Evolutionary conservation across 495 filamentous ascomycete genomes (phyloP).

Genomic region (Oidiodendron maius): DNA sequence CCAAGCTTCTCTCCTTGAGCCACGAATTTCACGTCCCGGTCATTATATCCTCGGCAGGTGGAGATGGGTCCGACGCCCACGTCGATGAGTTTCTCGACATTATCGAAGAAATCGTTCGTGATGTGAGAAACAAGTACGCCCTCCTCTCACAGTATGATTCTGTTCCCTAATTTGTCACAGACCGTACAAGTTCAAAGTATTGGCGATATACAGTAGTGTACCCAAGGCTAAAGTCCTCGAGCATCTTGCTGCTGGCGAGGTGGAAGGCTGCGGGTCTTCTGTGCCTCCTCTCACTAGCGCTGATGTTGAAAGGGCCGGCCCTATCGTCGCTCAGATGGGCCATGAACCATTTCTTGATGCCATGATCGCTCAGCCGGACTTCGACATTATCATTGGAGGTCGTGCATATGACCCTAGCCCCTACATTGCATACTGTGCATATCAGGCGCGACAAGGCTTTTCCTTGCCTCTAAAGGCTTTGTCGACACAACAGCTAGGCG

Average conservation of each 20-base stretch:
- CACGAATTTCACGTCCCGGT: constrained; percentile 26
- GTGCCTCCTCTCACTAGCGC: constrained; percentile 31
- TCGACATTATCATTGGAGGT: constrained; percentile 39
- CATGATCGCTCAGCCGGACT: constrained; percentile 33
- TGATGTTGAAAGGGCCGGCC: constrained; percentile 28
- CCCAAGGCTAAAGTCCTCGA: neutral
- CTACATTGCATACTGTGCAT: constrained; percentile 36
- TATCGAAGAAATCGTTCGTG: constrained; percentile 5
- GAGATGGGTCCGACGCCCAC: constrained; percentile 39
- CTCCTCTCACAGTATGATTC: neutral
- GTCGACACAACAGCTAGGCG: neutral
- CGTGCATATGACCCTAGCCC: constrained; percentile 43
- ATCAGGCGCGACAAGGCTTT: neutral
- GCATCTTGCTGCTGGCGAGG: neutral
- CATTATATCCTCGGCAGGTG: constrained; percentile 41
- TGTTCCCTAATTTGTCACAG: neutral
- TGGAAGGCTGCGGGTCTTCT: constrained; percentile 2
- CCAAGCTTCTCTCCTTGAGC: neutral
- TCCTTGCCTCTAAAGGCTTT: constrained; percentile 12
- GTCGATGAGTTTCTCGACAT: constrained; percentile 32
- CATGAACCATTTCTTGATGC: constrained; percentile 32
- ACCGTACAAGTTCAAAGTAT: constrained; percentile 18
- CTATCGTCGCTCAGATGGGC: constrained; percentile 32
- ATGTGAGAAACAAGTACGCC: neutral
- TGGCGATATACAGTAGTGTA: neutral